A percentile compares a stretch with the other conserved stretches of the same genome.
These are phyloP conservation scores for Akanthomyces muscarius DNA, from an alignment of 2,329 filamentous ascomycete genomes.

Conservation along the genomic window DNA sequence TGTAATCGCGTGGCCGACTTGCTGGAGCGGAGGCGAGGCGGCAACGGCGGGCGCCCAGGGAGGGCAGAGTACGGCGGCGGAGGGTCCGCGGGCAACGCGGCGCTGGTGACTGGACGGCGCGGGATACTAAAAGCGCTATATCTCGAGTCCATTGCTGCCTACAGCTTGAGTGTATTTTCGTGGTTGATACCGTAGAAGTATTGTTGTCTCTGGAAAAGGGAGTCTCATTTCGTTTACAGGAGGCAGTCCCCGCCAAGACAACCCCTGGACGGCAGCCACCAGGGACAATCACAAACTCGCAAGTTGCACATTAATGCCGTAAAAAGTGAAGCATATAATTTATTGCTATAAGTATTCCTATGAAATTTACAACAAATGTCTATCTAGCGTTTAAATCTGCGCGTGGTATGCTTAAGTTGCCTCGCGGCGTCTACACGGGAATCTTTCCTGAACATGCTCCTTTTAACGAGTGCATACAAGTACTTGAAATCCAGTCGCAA, in stretches of 20 bases:
- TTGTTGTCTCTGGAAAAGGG: neutral
- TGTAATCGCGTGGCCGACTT: slow-evolving; percentile 20
- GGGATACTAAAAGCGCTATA: neutral
- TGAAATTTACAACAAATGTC: neutral
- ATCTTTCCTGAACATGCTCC: too few relatives aligned
- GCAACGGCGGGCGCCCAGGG: slow-evolving; percentile 7
- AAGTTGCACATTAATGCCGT: neutral
- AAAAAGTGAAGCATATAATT: neutral
- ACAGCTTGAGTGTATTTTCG: neutral
- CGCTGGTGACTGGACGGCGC: slow-evolving; percentile 1
- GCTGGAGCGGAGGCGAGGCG: slow-evolving; percentile 19
- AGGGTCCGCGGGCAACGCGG: neutral
- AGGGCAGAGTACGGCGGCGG: neutral
- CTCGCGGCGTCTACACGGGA: too few relatives aligned
- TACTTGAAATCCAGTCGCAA: too few relatives aligned
- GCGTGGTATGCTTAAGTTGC: too few relatives aligned
- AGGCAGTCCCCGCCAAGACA: neutral
- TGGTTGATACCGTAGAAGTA: neutral
- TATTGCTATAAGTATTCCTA: neutral
- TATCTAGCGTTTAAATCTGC: too few relatives aligned
- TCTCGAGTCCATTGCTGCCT: neutral
- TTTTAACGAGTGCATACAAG: too few relatives aligned
- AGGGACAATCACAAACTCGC: neutral
- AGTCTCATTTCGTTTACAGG: slow-evolving; percentile 6
- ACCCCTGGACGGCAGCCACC: neutral